Percentiles rank a stretch among this genome's conserved stretches.
phyloP scores from a whole-genome alignment of 2,329 filamentous ascomycete species.

The Cladorrhinum sp. region DNA sequence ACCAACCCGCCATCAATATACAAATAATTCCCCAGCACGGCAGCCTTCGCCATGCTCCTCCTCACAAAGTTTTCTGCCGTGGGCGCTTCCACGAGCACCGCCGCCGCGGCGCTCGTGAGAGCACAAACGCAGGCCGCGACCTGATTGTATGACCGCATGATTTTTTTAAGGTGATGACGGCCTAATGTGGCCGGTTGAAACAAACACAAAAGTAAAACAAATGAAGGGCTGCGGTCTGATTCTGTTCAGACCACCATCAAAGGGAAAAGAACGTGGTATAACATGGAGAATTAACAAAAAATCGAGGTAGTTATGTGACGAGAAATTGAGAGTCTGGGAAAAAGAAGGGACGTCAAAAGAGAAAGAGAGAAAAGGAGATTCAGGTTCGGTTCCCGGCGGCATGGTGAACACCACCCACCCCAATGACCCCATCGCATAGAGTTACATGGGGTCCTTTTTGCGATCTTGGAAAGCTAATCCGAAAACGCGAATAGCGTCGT shows the following conservation, averaged over 20 bases:
- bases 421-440: neutral
- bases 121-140: neutral
- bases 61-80: neutral
- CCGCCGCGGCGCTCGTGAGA: slow-evolving; percentile 3
- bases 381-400: neutral
- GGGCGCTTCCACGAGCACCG: neutral
- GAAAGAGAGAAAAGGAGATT: neutral
- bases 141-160: neutral
- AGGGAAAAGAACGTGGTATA: neutral
- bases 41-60: neutral
- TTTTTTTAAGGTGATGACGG: neutral
- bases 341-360: neutral
- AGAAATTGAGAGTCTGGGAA: no score
- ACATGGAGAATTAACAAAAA: no score
- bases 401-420: no score
- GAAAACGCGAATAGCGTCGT: neutral
- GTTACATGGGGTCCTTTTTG: neutral
- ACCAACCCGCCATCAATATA: slow-evolving; percentile 1
- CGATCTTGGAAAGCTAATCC: neutral
- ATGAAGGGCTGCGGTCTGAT: no score
- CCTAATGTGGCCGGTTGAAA: neutral
- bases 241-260: no score
- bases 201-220: no score
- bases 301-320: no score
- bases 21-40: neutral